Evolutionary conservation across 2,329 filamentous ascomycete species (phyloP).

Genomic region (Cladosporium cucumerinum): DNA sequence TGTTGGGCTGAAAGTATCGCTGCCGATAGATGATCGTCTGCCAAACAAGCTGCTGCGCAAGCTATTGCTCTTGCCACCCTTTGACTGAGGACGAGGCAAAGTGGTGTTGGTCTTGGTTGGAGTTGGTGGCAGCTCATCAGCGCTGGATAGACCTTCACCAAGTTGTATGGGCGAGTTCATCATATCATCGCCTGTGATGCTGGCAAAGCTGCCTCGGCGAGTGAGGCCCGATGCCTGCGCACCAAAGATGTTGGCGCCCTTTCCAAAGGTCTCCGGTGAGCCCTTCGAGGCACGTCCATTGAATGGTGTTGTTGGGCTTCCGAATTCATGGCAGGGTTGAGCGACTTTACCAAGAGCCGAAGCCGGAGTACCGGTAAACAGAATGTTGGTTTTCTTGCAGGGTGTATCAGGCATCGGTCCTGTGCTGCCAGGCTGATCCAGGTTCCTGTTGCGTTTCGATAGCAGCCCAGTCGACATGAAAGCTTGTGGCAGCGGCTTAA

Average conservation of each 20-base stretch:
- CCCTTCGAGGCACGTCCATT: conserved; percentile 60
- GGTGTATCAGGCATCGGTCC: conserved; percentile 88
- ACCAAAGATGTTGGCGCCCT: conserved; percentile 61
- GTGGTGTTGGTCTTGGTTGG: conserved; percentile 69
- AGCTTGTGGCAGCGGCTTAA: conserved; percentile 72
- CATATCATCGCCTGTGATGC: conserved; percentile 73
- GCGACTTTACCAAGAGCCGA: conserved; percentile 55
- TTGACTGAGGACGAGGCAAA: conserved; percentile 39
- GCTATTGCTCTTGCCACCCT: conserved; percentile 49
- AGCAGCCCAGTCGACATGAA: conserved; percentile 94
- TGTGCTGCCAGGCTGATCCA: conserved; percentile 61
- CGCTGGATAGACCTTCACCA: conserved; percentile 54
- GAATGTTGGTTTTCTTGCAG: conserved; percentile 73
- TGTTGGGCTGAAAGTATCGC: conserved; percentile 46
- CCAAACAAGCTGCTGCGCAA: conserved; percentile 50
- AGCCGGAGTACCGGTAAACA: conserved; percentile 46
- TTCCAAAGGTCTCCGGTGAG: conserved; percentile 65
- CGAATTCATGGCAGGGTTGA: conserved; percentile 69
- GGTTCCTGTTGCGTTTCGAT: conserved; percentile 82
- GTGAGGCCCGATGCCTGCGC: conserved; percentile 48
- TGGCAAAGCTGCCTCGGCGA: conserved; percentile 69
- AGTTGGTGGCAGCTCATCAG: conserved; percentile 84
- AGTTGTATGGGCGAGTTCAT: conserved; percentile 56
- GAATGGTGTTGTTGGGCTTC: conserved; percentile 77
- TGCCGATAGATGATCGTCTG: conserved; percentile 44